These are phyloP conservation scores for Ganoderma lucidum DNA, from an alignment of 1,284 basidiomycete species.

Conservation along the genomic window DNA sequence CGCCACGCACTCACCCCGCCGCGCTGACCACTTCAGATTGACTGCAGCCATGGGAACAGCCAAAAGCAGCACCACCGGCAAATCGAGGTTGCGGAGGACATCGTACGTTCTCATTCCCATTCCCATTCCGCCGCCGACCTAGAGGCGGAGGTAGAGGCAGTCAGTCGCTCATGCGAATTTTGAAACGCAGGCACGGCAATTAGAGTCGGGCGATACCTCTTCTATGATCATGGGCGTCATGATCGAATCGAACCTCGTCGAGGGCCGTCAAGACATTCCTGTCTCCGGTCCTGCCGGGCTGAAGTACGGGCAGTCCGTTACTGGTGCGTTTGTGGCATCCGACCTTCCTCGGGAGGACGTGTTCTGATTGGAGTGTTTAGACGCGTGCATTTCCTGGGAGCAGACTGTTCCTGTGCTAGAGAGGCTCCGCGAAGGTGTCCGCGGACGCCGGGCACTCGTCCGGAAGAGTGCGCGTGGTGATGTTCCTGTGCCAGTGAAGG, in stretches of 20 bases:
- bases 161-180: conserved; percentile 3
- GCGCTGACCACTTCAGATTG: conserved; percentile 61
- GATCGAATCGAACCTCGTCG: conserved; percentile 95
- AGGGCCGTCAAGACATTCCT: conserved; percentile 90
- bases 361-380: conserved; percentile 40
- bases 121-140: background rate
- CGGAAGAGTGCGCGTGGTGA: conserved; percentile 44
- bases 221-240: conserved; percentile 94
- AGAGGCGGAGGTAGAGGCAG: background rate
- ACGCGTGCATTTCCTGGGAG: conserved; percentile 92
- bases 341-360: background rate
- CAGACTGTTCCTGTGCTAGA: conserved; percentile 84
- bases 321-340: conserved; percentile 42
- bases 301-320: conserved; percentile 90
- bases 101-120: conserved; percentile 59
- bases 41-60: conserved; percentile 96
- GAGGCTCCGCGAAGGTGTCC: conserved; percentile 83
- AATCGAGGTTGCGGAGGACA: conserved; percentile 84
- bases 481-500: conserved; percentile 1
- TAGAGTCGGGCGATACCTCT: conserved; percentile 75
- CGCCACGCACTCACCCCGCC: conserved; percentile 13
- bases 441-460: conserved; percentile 68
- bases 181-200: conserved; percentile 67
- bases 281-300: conserved; percentile 78
- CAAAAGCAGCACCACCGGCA: conserved; percentile 89